These are phyloP conservation scores for Nicotiana benthamiana DNA, from an alignment of 257 asterid species.

Conservation along the genomic window DNA sequence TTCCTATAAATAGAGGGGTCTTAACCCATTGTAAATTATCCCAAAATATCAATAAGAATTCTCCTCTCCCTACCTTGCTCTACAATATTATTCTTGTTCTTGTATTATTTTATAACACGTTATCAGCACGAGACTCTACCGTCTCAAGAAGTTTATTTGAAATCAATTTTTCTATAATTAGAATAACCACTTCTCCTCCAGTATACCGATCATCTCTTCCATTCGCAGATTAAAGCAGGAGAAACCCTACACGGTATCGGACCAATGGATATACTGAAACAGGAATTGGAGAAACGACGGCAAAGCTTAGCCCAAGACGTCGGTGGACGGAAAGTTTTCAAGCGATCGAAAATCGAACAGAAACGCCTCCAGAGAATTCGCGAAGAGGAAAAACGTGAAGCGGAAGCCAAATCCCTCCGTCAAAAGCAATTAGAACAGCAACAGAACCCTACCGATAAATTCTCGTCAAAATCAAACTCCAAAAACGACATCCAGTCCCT, in stretches of 20 bases:
- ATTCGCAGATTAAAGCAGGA: not conserved
- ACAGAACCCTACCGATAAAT: slow-evolving; percentile 18
- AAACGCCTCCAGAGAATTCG: slow-evolving; percentile 76
- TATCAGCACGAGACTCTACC: too few relatives aligned
- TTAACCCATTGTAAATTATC: too few relatives aligned
- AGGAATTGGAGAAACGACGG: slow-evolving; percentile 65
- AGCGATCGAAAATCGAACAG: slow-evolving; percentile 88
- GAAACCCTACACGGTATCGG: not conserved
- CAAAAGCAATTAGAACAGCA: slow-evolving; percentile 31
- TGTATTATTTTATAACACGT: too few relatives aligned
- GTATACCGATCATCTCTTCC: not conserved
- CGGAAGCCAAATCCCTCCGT: slow-evolving; percentile 68
- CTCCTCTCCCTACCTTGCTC: too few relatives aligned
- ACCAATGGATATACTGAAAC: slow-evolving; percentile 74
- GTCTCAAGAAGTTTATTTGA: too few relatives aligned
- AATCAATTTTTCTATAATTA: too few relatives aligned
- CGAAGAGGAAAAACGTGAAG: slow-evolving; percentile 78
- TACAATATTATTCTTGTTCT: too few relatives aligned
- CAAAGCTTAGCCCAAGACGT: slow-evolving; percentile 46
- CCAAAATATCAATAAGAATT: too few relatives aligned
- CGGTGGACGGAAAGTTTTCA: slow-evolving; percentile 70
- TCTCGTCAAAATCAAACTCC: slow-evolving; percentile 39
- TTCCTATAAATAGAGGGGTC: too few relatives aligned
- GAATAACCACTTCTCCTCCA: not conserved
- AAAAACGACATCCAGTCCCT: slow-evolving; percentile 40